A percentile compares a stretch with the other conserved stretches of the same genome.
Evolutionary conservation across 148 eudicot genomes (phyloP).

Genomic region (Rhododendron kiyosumense): DNA sequence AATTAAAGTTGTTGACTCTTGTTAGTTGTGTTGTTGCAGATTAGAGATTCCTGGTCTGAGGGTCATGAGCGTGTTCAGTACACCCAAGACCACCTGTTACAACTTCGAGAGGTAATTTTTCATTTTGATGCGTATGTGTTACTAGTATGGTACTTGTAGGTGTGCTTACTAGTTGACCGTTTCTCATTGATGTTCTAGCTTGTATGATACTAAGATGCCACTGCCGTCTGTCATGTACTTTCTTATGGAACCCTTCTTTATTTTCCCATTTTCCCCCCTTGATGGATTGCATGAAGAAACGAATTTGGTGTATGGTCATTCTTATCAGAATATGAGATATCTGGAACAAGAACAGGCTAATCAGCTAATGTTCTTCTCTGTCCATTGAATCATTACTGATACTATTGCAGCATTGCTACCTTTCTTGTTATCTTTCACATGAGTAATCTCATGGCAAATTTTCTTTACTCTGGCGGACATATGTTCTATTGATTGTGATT

Average conservation of each 20-base stretch:
- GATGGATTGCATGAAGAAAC: background rate
- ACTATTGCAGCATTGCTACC: no score
- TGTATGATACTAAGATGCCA: background rate
- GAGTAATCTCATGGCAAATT: background rate
- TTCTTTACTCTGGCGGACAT: no score
- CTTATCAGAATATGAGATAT: background rate
- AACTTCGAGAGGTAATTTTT: constrained; percentile 69
- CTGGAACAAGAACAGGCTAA: background rate
- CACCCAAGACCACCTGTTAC: constrained; percentile 67
- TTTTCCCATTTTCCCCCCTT: background rate
- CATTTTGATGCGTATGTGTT: background rate
- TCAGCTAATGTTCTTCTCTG: background rate
- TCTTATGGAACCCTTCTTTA: background rate
- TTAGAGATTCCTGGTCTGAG: constrained; percentile 76
- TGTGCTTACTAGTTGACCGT: background rate
- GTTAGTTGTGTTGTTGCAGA: constrained; percentile 28
- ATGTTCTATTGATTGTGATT: no score
- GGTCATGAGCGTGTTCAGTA: constrained; percentile 71
- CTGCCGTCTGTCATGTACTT: background rate
- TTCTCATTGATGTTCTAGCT: background rate
- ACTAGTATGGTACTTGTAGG: background rate
- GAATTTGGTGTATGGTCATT: background rate
- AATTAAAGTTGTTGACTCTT: no score
- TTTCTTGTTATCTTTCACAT: background rate
- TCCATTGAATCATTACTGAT: background rate